These are phyloP conservation scores for Candida coquimbonensis DNA, from an alignment of 805 yeast genomes.

Conservation along the genomic window DNA sequence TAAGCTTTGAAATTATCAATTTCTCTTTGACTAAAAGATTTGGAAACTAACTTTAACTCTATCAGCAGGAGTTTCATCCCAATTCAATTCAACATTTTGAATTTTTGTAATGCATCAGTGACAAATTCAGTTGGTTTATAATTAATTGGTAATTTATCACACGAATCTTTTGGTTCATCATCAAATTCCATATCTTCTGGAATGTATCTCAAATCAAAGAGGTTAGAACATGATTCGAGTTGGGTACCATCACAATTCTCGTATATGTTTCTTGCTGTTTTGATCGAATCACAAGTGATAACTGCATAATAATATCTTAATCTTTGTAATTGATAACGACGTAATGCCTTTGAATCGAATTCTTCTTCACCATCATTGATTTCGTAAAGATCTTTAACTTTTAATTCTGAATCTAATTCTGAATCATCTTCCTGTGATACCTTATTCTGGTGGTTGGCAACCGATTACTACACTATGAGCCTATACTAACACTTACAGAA, in stretches of 20 bases:
- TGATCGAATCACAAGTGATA: conserved; percentile 68
- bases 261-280: conserved; percentile 70
- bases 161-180: conserved; percentile 65
- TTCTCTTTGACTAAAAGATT: conserved; percentile 83
- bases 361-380: conserved; percentile 81
- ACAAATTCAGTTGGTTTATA: conserved; percentile 78
- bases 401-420: conserved; percentile 47
- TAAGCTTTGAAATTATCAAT: conserved; percentile 86
- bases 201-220: conserved; percentile 85
- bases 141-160: conserved; percentile 63
- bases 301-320: conserved; percentile 91
- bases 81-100: conserved; percentile 92
- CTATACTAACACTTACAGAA: no score
- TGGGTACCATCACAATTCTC: conserved; percentile 91
- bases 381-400: conserved; percentile 64
- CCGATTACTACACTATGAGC: no score
- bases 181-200: conserved; percentile 92
- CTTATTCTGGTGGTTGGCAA: no score
- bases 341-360: conserved; percentile 73
- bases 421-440: conserved; percentile 33
- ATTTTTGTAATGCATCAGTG: conserved; percentile 93
- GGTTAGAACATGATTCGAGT: conserved; percentile 90
- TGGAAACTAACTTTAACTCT: conserved; percentile 67
- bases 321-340: conserved; percentile 89
- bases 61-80: conserved; percentile 98